Percentiles rank a stretch among this genome's conserved stretches.
Evolutionary conservation across 352 stramenopile genomes (phyloP).

Genomic region (Phytophthora pseudosyringae): DNA sequence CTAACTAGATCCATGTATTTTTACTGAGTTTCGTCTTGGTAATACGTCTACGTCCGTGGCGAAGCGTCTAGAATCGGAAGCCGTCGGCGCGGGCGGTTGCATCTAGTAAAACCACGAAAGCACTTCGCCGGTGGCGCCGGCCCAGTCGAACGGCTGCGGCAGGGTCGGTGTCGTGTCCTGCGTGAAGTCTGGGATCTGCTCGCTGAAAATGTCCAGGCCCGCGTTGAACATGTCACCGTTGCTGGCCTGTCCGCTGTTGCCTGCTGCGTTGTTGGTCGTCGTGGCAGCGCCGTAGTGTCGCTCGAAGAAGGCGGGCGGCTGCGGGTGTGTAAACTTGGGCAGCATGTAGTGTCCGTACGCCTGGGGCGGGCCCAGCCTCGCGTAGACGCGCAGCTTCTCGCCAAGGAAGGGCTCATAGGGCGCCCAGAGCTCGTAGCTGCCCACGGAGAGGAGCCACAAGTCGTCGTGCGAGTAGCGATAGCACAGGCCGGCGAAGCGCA

Average conservation of each 20-base stretch:
- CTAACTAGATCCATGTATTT: conserved; percentile 34
- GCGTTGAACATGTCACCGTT: conserved; percentile 22
- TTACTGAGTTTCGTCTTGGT: conserved; percentile 16
- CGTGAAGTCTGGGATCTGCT: conserved; percentile 41
- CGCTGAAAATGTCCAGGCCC: conserved; percentile 36
- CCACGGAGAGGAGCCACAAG: conserved; percentile 37
- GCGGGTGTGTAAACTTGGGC: conserved; percentile 39
- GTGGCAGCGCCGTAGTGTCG: conserved; percentile 33
- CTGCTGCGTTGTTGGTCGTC: conserved; percentile 7
- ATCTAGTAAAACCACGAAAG: conserved; percentile 48
- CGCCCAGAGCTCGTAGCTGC: conserved; percentile 41
- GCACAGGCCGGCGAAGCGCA: conserved; percentile 41
- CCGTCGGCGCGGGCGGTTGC: conserved; percentile 3
- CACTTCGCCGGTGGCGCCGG: conserved; percentile 33
- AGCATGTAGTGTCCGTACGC: conserved; percentile 38
- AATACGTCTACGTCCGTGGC: conserved; percentile 14
- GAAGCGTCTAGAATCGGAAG: conserved; percentile 12
- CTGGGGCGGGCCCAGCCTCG: conserved; percentile 30
- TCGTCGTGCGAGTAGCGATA: conserved; percentile 46
- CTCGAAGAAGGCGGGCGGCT: conserved; percentile 33
- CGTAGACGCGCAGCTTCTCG: conserved; percentile 30
- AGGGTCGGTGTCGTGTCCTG: conserved; percentile 22
- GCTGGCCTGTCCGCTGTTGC: conserved; percentile 18
- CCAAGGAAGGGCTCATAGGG: conserved; percentile 44
- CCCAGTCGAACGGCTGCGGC: conserved; percentile 26